Conservation (phyloP, 2,329 filamentous ascomycete species). For the Stagonosporopsis rhizophila region DNA sequence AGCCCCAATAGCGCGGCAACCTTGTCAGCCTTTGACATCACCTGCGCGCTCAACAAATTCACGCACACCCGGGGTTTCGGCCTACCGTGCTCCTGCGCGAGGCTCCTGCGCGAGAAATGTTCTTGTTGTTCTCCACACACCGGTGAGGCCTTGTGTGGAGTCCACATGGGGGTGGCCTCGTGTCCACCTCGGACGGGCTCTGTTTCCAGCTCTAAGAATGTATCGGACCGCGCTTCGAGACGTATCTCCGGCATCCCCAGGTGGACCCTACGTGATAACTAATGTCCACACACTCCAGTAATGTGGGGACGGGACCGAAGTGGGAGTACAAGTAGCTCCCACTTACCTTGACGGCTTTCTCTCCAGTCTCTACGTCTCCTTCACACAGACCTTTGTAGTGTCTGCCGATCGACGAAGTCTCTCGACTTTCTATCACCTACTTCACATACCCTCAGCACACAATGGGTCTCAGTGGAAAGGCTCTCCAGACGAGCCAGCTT, state of each 20-base stretch:
- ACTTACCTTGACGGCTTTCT: constrained; percentile 5
- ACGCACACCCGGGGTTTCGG: constrained; percentile 20
- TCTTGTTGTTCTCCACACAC: constrained; percentile 23
- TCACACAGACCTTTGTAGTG: constrained; percentile 8
- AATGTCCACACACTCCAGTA: constrained; percentile 25
- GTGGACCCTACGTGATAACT: constrained; percentile 13
- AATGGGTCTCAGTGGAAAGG: constrained; percentile 34
- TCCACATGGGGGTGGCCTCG: constrained; percentile 11
- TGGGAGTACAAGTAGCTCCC: constrained; percentile 30
- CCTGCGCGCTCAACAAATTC: constrained; percentile 23
- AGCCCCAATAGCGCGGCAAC: constrained; percentile 21
- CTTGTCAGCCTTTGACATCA: constrained; percentile 20
- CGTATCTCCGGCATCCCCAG: constrained; percentile 10
- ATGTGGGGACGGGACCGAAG: constrained; percentile 33
- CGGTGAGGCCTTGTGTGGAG: constrained; percentile 17
- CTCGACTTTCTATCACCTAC: constrained; percentile 3
- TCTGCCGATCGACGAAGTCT: constrained; percentile 16
- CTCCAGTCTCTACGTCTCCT: constrained; percentile 17
- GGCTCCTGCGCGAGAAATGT: constrained; percentile 10
- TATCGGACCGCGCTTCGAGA: constrained; percentile 6
- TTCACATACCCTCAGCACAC: constrained; percentile 1
- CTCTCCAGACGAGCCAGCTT: constrained; percentile 43
- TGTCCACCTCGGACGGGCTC: constrained; percentile 5
- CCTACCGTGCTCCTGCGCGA: constrained; percentile 2
- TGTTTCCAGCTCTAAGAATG: constrained; percentile 8